These are phyloP conservation scores for Proliferodiscus dingleyae DNA, from an alignment of 2,329 filamentous ascomycete species.

Conservation along the genomic window DNA sequence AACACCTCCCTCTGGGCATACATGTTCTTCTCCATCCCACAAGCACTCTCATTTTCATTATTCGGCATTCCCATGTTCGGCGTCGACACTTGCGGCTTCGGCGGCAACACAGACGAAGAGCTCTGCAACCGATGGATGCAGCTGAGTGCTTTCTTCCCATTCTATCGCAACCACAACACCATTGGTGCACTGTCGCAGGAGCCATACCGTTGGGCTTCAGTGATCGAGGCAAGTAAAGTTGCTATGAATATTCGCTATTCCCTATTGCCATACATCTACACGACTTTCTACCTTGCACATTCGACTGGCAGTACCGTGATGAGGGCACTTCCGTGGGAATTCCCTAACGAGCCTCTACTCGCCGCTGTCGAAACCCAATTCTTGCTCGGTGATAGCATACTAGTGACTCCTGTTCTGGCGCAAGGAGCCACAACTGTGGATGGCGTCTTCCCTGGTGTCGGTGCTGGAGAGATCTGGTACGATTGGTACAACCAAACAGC, in stretches of 20 bases:
- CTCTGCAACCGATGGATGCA: constrained; percentile 73
- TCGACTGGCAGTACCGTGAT: constrained; percentile 59
- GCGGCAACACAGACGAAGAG: constrained; percentile 57
- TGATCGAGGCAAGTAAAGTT: constrained; percentile 59
- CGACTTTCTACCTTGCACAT: constrained; percentile 57
- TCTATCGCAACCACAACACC: constrained; percentile 70
- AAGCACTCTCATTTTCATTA: constrained; percentile 57
- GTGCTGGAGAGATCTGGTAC: constrained; percentile 47
- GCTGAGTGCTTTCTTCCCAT: constrained; percentile 68
- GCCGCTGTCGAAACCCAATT: constrained; percentile 46
- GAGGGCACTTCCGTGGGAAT: constrained; percentile 68
- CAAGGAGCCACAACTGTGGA: constrained; percentile 40
- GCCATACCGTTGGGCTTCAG: constrained; percentile 64
- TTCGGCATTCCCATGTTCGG: constrained; percentile 67
- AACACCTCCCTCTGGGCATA: constrained; percentile 55
- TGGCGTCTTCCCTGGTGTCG: constrained; percentile 47
- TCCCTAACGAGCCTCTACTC: constrained; percentile 47
- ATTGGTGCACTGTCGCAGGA: constrained; percentile 55
- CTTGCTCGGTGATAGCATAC: constrained; percentile 44
- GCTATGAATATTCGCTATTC: constrained; percentile 70
- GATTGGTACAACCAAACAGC: constrained; percentile 46
- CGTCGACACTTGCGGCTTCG: constrained; percentile 75
- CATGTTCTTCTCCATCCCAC: constrained; percentile 54
- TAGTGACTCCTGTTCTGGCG: constrained; percentile 46
- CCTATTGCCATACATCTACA: constrained; percentile 77